Conservation (phyloP, 106 monocot genomes). For the Phalaenopsis equestris region DNA sequence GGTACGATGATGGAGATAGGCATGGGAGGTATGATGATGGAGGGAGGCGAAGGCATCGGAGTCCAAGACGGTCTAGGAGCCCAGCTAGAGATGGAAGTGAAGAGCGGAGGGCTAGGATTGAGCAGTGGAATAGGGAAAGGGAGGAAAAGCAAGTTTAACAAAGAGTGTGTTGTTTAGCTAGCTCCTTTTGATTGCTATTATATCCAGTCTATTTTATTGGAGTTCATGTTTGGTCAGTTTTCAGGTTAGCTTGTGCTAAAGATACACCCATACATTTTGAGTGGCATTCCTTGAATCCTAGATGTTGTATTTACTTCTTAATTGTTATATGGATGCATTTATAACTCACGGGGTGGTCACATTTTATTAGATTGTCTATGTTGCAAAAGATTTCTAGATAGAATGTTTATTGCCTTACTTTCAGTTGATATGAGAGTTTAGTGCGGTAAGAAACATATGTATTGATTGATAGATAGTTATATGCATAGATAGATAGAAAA, state of each 20-base stretch:
- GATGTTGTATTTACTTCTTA: not conserved
- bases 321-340: constrained; percentile 1
- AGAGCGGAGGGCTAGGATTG: constrained; percentile 65
- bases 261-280: constrained; percentile 7
- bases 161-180: not conserved
- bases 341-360: not conserved
- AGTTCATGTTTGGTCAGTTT: constrained; percentile 2
- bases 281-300: constrained; percentile 5
- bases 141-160: constrained; percentile 27
- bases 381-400: constrained; percentile 4
- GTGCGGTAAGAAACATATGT: too few species aligned
- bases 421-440: too few species aligned
- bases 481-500: too few species aligned
- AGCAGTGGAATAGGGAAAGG: constrained; percentile 70
- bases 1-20: constrained; percentile 14
- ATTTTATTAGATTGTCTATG: not conserved
- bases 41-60: constrained; percentile 29
- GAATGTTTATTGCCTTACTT: not conserved
- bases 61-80: constrained; percentile 29
- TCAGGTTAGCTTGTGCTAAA: constrained; percentile 8
- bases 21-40: constrained; percentile 37
- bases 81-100: constrained; percentile 59
- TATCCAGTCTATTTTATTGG: not conserved
- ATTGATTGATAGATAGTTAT: too few species aligned
- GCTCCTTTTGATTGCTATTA: not conserved